Evolutionary conservation across 768 basidiomycete genomes (phyloP).

Genomic region (Boletus fagicola): DNA sequence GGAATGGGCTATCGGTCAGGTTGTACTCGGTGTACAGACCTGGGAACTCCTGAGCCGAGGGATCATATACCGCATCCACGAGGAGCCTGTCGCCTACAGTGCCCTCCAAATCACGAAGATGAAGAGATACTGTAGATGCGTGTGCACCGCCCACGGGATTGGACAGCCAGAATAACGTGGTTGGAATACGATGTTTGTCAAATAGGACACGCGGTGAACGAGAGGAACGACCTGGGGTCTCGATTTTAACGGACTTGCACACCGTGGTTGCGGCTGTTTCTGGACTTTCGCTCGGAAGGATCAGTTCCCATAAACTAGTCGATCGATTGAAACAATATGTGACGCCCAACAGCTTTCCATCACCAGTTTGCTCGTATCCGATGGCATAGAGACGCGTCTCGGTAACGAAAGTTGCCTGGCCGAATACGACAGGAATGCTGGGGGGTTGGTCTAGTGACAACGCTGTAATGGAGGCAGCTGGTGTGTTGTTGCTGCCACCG

Average conservation of each 20-base stretch:
- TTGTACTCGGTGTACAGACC: slow-evolving; percentile 58
- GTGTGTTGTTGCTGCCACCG: slow-evolving; percentile 2
- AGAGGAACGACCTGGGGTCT: slow-evolving; percentile 43
- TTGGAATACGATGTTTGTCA: slow-evolving; percentile 20
- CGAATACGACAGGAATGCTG: slow-evolving; percentile 40
- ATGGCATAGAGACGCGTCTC: slow-evolving; percentile 50
- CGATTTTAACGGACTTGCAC: slow-evolving; percentile 34
- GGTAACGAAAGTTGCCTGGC: slow-evolving; percentile 54
- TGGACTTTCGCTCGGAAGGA: slow-evolving; percentile 18
- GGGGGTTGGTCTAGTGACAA: slow-evolving; percentile 14
- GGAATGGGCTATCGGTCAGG: slow-evolving; percentile 43
- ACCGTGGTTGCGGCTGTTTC: slow-evolving; percentile 12
- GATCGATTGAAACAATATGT: slow-evolving; percentile 61
- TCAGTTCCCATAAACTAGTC: slow-evolving; percentile 53
- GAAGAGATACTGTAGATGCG: slow-evolving; percentile 51
- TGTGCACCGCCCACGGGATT: slow-evolving; percentile 59
- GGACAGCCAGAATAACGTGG: slow-evolving; percentile 52
- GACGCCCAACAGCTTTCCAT: slow-evolving; percentile 58
- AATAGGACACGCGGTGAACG: slow-evolving; percentile 57
- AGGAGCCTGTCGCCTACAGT: slow-evolving; percentile 25
- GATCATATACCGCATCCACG: slow-evolving; percentile 43
- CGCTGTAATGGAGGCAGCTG: slow-evolving; percentile 9
- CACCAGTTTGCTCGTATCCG: slow-evolving; percentile 56
- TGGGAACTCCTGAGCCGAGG: slow-evolving; percentile 47
- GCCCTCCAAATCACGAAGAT: slow-evolving; percentile 39